These are phyloP conservation scores for Termitomyces sp. DNA, from an alignment of 768 basidiomycete genomes.

Conservation along the genomic window DNA sequence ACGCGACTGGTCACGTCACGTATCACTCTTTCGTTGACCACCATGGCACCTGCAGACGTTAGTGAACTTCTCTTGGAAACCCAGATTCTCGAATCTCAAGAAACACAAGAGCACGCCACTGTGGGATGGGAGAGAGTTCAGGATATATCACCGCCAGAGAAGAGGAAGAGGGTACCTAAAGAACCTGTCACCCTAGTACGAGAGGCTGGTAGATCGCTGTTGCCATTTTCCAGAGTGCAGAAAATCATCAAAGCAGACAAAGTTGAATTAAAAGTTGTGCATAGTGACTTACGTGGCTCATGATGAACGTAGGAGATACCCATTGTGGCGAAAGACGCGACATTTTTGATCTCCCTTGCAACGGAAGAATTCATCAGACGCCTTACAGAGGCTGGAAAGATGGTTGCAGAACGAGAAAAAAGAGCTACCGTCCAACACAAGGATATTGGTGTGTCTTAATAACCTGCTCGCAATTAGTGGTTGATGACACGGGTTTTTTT, in stretches of 20 bases:
- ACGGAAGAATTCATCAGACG: conserved; percentile 86
- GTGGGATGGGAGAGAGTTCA: conserved; percentile 1
- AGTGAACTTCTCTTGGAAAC: neutral
- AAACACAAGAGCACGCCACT: neutral
- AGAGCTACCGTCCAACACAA: conserved; percentile 70
- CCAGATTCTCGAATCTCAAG: conserved; percentile 1
- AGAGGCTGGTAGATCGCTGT: conserved; percentile 58
- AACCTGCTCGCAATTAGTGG: neutral
- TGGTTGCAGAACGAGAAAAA: conserved; percentile 63
- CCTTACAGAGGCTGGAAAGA: conserved; percentile 65
- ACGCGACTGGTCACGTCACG: conserved; percentile 16
- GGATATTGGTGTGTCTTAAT: conserved; percentile 59
- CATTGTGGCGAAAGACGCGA: conserved; percentile 70
- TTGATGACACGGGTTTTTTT: neutral
- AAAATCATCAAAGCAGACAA: conserved; percentile 84
- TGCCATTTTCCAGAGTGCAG: conserved; percentile 77
- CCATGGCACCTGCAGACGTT: conserved; percentile 1
- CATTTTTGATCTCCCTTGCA: conserved; percentile 73
- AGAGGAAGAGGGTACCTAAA: conserved; percentile 21
- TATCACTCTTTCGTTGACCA: neutral
- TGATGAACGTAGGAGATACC: conserved; percentile 55
- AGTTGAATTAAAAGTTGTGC: conserved; percentile 28
- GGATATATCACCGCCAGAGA: conserved; percentile 9
- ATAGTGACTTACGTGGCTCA: neutral
- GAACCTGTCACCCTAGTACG: conserved; percentile 21